Conservation (phyloP, 2,329 filamentous ascomycete species). For the Trichoderma sp. region DNA sequence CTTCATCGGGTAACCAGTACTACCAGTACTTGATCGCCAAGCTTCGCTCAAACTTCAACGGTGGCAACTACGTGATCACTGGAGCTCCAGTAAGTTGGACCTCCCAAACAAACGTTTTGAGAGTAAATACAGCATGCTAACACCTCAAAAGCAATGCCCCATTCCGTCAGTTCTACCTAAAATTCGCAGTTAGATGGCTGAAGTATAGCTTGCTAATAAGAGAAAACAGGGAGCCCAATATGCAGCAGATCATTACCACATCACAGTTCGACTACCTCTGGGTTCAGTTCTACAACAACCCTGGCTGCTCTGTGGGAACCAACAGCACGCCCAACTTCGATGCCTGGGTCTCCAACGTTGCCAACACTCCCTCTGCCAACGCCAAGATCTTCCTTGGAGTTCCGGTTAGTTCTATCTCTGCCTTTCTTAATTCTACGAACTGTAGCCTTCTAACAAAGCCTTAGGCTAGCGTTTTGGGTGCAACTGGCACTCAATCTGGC, state of each 20-base stretch:
- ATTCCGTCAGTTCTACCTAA: too few species aligned
- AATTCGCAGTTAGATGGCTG: too few species aligned
- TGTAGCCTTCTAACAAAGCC: too few species aligned
- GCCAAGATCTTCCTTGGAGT: slow-evolving; percentile 40
- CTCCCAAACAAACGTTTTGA: too few species aligned
- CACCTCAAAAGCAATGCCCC: too few species aligned
- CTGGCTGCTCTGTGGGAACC: slow-evolving; percentile 40
- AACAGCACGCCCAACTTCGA: slow-evolving; percentile 34
- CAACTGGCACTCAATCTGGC: slow-evolving; percentile 41
- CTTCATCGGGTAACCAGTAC: slow-evolving; percentile 29
- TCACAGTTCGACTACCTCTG: slow-evolving; percentile 43
- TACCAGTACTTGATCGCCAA: slow-evolving; percentile 33
- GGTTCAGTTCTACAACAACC: slow-evolving; percentile 55
- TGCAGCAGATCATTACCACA: slow-evolving; percentile 47
- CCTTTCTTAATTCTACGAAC: too few species aligned
- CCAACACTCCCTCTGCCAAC: slow-evolving; percentile 34
- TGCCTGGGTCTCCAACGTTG: slow-evolving; percentile 37
- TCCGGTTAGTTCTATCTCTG: too few species aligned
- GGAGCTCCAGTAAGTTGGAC: too few species aligned
- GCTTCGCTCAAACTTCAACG: slow-evolving; percentile 34
- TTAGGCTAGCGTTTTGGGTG: too few species aligned
- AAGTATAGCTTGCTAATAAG: too few species aligned
- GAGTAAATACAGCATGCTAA: too few species aligned
- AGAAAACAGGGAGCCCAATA: slow-evolving; percentile 37
- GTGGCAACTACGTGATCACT: slow-evolving; percentile 48